Base-by-base conservation (phyloP, 1,284 basidiomycete genomes). In the Pseudozyma hubeiensis region DNA sequence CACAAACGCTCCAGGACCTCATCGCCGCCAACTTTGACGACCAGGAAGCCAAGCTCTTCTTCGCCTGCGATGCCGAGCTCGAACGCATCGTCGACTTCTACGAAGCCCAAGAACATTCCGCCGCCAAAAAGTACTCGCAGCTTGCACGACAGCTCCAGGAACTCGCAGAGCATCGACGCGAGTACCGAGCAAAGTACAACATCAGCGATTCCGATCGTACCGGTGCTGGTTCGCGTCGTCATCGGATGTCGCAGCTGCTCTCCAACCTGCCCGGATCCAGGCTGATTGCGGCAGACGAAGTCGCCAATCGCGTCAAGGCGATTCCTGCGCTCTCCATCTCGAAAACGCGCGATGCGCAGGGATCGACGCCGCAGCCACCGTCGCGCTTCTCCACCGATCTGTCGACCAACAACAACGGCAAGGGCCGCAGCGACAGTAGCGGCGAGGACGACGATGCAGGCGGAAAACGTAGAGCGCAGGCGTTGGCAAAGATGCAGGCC, bases 71-170 rank as follows among this genome's bases (percentile, higher is more conserved):
- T 39, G 39, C 59, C 31, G 79, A 79, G 62, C 68, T 81, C 40
- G 72, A 75, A 24, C 67, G 74, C 24, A 78, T 78, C 57, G 58
- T 72, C 43, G 44, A 47, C 3, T 98, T 98, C 84, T 97, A 93
- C 81, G 80, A 88, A 8, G 89, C 88, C 29, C 88, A 91, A 29
- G 92, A 93, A 83, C 86, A 87, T 29, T 92, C 93, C 72, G 90
- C 91, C 85, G 85, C 86, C 24, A 85, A 85, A 31, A 87, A 87
- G 63, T 88, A 89, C 60, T 83, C 84, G 63, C 84, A 87, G 16
- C 86, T 96, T 0, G 88, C 89, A 60, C 87, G 87, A 49, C 94
- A 97, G 83, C 87, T 97, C 34, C 57, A 61, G 34, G 77, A 76
- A 67, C 79, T 78, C 10, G 77, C 81, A 1, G 80, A 84, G 10